phyloP scores from a whole-genome alignment of 2,329 filamentous ascomycete species.

The Colletotrichum aenigma region DNA sequence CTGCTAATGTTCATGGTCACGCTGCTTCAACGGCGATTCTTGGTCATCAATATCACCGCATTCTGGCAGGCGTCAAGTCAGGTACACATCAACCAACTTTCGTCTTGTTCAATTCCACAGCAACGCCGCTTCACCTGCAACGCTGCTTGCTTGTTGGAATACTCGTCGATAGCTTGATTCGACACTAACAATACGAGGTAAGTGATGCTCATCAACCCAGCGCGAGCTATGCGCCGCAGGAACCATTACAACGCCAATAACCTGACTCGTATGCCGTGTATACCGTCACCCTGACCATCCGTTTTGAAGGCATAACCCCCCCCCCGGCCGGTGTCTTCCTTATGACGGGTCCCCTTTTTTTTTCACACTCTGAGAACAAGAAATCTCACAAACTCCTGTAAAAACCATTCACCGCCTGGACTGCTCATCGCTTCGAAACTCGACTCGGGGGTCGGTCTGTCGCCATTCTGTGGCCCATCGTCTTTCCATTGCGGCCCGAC shows the following conservation, averaged over 20 bases:
- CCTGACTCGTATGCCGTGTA: not conserved
- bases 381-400: not conserved
- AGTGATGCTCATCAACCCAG: not conserved
- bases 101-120: not conserved
- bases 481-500: conserved; percentile 27
- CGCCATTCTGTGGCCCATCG: conserved; percentile 33
- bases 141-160: not conserved
- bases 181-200: not conserved
- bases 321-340: not conserved
- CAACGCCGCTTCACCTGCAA: not conserved
- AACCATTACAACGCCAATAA: not conserved
- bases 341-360: not conserved
- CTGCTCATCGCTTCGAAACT: conserved; percentile 23
- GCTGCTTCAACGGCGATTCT: not conserved
- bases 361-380: not conserved
- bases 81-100: not conserved
- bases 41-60: not conserved
- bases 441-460: conserved; percentile 39
- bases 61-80: not conserved
- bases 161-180: not conserved
- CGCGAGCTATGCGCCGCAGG: not conserved
- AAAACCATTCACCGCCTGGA: not conserved
- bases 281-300: not conserved
- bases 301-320: not conserved
- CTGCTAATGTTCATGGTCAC: not conserved